A percentile compares a stretch with the other conserved stretches of the same genome.
These are phyloP conservation scores for Xylaria nigripes DNA, from an alignment of 495 filamentous ascomycete genomes.

Conservation along the genomic window DNA sequence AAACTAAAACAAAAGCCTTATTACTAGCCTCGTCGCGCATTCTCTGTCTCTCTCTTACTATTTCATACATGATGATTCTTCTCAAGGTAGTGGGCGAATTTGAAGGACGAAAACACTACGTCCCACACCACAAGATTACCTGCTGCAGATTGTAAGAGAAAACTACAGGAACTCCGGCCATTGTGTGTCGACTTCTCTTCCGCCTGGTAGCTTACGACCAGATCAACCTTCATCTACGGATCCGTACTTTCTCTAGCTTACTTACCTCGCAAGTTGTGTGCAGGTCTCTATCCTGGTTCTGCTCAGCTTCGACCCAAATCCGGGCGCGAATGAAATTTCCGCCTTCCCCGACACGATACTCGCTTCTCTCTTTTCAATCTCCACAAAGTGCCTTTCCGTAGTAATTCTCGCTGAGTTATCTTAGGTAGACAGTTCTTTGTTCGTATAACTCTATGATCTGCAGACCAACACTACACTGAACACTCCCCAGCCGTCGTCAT, in stretches of 20 bases:
- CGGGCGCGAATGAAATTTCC: neutral
- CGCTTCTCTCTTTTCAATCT: neutral
- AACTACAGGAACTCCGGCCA: neutral
- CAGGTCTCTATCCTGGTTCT: neutral
- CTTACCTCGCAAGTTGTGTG: neutral
- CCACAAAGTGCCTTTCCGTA: neutral
- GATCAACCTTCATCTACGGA: too few species aligned
- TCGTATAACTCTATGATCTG: neutral
- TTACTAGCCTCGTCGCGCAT: neutral
- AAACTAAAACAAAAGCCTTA: neutral
- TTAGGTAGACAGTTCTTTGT: neutral
- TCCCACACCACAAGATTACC: neutral
- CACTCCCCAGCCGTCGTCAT: constrained; percentile 43
- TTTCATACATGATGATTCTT: neutral
- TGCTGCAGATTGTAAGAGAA: neutral
- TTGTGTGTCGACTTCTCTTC: neutral
- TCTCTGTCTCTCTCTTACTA: neutral
- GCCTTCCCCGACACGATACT: neutral
- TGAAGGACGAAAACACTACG: neutral
- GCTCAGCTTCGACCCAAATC: too few species aligned
- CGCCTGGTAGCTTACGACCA: neutral
- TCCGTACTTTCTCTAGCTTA: too few species aligned
- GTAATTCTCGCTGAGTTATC: neutral
- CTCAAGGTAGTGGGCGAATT: neutral
- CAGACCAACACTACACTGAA: neutral